Conservation (phyloP, 441 rosid genomes). For the Mallotus repandus region DNA sequence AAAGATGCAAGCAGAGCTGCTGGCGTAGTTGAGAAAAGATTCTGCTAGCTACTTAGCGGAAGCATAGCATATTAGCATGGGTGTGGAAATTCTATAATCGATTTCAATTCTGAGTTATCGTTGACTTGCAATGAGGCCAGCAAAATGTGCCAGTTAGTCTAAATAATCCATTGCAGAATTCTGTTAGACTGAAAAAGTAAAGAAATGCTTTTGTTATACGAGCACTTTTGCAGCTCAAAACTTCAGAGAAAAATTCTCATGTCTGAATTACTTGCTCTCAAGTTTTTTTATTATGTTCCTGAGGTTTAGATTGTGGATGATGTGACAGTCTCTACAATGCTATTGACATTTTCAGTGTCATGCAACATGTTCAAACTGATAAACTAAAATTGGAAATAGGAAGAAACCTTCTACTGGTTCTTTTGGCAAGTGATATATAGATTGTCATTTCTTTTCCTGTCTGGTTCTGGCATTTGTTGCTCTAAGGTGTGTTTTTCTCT, state of each 20-base stretch:
- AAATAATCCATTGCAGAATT: not conserved
- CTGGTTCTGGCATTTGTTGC: slow-evolving; percentile 6
- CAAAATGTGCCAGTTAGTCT: not conserved
- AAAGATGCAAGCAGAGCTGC: too few relatives aligned
- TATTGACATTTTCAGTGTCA: not conserved
- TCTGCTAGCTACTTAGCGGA: too few relatives aligned
- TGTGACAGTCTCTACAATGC: not conserved
- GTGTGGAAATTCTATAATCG: not conserved
- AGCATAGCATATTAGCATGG: not conserved
- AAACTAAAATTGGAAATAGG: not conserved
- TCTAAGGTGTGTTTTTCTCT: slow-evolving; percentile 2
- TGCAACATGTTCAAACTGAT: not conserved
- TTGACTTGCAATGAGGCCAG: not conserved
- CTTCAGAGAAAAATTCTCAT: not conserved
- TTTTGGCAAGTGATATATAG: not conserved
- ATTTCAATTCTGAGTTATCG: not conserved
- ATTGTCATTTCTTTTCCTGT: not conserved
- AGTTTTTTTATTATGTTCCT: not conserved
- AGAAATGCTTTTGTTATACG: not conserved
- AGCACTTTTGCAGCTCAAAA: not conserved
- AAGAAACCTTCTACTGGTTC: not conserved
- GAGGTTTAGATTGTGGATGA: not conserved
- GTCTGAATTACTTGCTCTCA: not conserved
- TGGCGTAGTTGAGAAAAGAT: too few relatives aligned
- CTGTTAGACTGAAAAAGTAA: not conserved